Evolutionary conservation across 1,284 basidiomycete species (phyloP).

Genomic region (Kwoniella shivajii): DNA sequence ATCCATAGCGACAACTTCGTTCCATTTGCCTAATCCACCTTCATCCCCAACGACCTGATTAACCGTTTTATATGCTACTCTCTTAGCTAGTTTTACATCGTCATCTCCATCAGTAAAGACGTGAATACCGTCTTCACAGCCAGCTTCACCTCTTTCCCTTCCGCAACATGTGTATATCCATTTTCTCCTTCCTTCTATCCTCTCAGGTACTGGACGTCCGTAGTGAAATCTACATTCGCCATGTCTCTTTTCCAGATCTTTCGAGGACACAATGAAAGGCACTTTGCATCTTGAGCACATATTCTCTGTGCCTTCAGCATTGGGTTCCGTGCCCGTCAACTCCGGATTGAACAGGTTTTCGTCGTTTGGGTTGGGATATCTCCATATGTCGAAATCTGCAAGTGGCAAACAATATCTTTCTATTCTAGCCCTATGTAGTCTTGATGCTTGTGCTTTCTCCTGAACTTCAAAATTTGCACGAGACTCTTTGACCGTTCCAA

Average conservation of each 20-base stretch:
- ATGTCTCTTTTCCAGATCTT: conserved; percentile 60
- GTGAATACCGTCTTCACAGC: conserved; percentile 39
- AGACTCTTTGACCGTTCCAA: conserved; percentile 76
- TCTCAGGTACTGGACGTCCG: conserved; percentile 60
- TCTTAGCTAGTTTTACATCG: conserved; percentile 67
- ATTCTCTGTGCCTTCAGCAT: conserved; percentile 64
- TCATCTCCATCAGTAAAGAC: conserved; percentile 56
- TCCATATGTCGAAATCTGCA: conserved; percentile 67
- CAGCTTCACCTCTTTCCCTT: conserved; percentile 60
- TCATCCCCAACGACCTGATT: conserved; percentile 40
- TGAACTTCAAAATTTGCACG: conserved; percentile 62
- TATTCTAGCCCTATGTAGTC: conserved; percentile 61
- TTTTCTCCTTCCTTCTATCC: conserved; percentile 42
- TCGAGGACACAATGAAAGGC: conserved; percentile 62
- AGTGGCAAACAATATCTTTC: conserved; percentile 63
- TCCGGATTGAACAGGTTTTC: conserved; percentile 52
- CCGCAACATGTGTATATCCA: conserved; percentile 55
- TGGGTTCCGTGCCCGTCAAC: conserved; percentile 59
- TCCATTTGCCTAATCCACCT: conserved; percentile 52
- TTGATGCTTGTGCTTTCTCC: conserved; percentile 63
- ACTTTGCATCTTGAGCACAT: conserved; percentile 77
- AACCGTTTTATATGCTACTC: conserved; percentile 69
- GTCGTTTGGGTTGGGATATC: conserved; percentile 70
- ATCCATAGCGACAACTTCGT: conserved; percentile 80
- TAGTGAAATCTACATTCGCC: conserved; percentile 79